phyloP scores from a whole-genome alignment of 2,329 filamentous ascomycete species.

The Teratosphaeria pseudoeucalypti region DNA sequence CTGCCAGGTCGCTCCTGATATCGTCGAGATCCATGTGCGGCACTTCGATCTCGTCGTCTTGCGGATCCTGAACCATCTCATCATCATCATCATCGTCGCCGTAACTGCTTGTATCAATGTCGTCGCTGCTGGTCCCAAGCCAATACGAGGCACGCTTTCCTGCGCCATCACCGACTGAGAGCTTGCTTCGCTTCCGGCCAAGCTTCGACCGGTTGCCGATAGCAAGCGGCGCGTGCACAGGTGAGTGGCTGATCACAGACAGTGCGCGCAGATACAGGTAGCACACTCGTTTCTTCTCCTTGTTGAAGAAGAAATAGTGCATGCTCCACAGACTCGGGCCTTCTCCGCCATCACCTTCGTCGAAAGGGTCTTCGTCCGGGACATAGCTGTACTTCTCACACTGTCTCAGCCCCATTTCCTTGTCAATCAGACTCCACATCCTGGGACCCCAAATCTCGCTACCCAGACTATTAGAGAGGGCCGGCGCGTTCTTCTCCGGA shows the following conservation, averaged over 20 bases:
- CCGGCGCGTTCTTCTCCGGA: conserved; percentile 15
- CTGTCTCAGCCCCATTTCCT: conserved; percentile 84
- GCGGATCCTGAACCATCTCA: conserved; percentile 14
- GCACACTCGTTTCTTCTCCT: conserved; percentile 78
- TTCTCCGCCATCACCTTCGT: conserved; percentile 64
- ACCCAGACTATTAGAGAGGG: conserved; percentile 12
- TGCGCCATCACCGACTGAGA: conserved; percentile 43
- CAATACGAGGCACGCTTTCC: conserved; percentile 80
- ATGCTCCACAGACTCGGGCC: conserved; percentile 64
- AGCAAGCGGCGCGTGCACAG: conserved; percentile 31
- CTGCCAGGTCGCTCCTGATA: conserved; percentile 23
- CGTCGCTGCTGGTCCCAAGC: conserved; percentile 56
- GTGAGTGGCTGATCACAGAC: conserved; percentile 60
- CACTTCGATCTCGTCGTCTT: conserved; percentile 23
- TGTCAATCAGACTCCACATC: conserved; percentile 87
- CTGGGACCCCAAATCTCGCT: conserved; percentile 62
- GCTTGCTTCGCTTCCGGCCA: conserved; percentile 2
- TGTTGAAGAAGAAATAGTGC: conserved; percentile 98
- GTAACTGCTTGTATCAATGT: conserved; percentile 11
- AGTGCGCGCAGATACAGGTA: conserved; percentile 91
- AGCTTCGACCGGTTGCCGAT: conserved; percentile 32
- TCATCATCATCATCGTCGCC: conserved; percentile 25
- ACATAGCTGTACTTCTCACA: conserved; percentile 86
- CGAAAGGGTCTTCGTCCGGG: conserved; percentile 81
- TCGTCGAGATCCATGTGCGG: conserved; percentile 27